Conservation (phyloP, 1,284 basidiomycete genomes). For the Thelephora terrestris region DNA sequence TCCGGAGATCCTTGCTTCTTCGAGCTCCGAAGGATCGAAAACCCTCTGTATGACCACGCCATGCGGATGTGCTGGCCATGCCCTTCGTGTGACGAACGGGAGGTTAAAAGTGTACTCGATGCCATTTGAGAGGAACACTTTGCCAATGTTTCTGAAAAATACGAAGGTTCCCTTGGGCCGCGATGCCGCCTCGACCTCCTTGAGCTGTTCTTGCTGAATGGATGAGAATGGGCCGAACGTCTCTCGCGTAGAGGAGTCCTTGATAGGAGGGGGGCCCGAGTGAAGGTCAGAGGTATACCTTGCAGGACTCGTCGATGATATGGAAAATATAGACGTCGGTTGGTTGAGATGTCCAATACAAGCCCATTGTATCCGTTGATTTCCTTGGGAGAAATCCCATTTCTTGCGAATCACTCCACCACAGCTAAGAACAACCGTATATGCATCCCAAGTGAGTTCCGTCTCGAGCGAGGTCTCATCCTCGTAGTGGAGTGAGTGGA, state of each 20-base stretch:
- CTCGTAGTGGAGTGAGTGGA: slow-evolving; percentile 7
- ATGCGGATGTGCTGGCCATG: slow-evolving; percentile 69
- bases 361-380: slow-evolving; percentile 65
- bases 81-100: slow-evolving; percentile 70
- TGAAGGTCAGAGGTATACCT: slow-evolving; percentile 29
- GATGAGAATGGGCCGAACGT: slow-evolving; percentile 53
- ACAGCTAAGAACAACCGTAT: slow-evolving; percentile 55
- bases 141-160: slow-evolving; percentile 66
- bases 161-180: slow-evolving; percentile 59
- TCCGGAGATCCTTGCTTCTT: slow-evolving; percentile 52
- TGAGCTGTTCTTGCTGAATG: slow-evolving; percentile 20
- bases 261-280: slow-evolving; percentile 23
- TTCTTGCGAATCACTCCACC: slow-evolving; percentile 65
- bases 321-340: slow-evolving; percentile 18
- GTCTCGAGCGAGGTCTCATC: slow-evolving; percentile 25
- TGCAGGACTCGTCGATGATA: slow-evolving; percentile 21
- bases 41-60: slow-evolving; percentile 75
- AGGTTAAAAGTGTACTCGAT: slow-evolving; percentile 71
- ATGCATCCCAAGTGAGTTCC: slow-evolving; percentile 62
- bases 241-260: slow-evolving; percentile 18
- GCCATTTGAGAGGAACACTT: slow-evolving; percentile 68
- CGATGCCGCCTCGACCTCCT: slow-evolving; percentile 20
- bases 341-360: slow-evolving; percentile 67
- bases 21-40: slow-evolving; percentile 52
- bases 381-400: slow-evolving; percentile 66